Conservation (phyloP, 176 grass and related monocot species). For the Phoenix roebelenii region DNA sequence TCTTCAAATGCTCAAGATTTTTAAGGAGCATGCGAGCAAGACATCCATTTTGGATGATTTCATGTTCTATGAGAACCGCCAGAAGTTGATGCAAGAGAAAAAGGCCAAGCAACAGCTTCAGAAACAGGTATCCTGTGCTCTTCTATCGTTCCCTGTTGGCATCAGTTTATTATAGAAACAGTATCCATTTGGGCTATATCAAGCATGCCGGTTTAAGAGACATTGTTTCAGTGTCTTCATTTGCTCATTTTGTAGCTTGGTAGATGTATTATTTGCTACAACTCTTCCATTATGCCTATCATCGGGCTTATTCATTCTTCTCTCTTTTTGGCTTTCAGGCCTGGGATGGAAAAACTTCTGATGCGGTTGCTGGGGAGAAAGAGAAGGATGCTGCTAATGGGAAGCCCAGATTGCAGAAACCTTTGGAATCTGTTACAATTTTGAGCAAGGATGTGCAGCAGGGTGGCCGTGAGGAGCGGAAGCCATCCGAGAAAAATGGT, state of each 20-base stretch:
- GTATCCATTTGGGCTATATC: too few relatives aligned
- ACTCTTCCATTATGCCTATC: too few relatives aligned
- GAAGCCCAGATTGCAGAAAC: conserved; percentile 31
- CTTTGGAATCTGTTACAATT: conserved; percentile 23
- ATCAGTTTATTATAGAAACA: too few relatives aligned
- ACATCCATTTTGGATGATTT: conserved; percentile 92
- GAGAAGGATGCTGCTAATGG: conserved; percentile 31
- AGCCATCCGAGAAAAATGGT: conserved; percentile 15
- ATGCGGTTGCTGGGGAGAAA: conserved; percentile 24
- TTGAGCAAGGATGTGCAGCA: conserved; percentile 36
- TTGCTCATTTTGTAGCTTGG: too few relatives aligned
- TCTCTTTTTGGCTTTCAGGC: conserved; percentile 19
- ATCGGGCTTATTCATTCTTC: too few relatives aligned
- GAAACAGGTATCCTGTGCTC: conserved; percentile 49
- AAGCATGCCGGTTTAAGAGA: too few relatives aligned
- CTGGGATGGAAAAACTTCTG: conserved; percentile 29
- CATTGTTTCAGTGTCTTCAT: too few relatives aligned
- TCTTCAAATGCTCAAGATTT: conserved; percentile 85
- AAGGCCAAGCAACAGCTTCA: conserved; percentile 60
- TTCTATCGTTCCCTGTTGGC: not conserved
- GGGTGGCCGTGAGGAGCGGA: not conserved
- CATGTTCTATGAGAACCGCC: conserved; percentile 82
- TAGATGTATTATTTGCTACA: too few relatives aligned
- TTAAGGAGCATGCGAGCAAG: conserved; percentile 73
- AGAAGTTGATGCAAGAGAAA: conserved; percentile 88